A percentile compares a stretch with the other conserved stretches of the same genome.
Evolutionary conservation across 345 rosid genomes (phyloP).

Genomic region (Alliaria petiolata): DNA sequence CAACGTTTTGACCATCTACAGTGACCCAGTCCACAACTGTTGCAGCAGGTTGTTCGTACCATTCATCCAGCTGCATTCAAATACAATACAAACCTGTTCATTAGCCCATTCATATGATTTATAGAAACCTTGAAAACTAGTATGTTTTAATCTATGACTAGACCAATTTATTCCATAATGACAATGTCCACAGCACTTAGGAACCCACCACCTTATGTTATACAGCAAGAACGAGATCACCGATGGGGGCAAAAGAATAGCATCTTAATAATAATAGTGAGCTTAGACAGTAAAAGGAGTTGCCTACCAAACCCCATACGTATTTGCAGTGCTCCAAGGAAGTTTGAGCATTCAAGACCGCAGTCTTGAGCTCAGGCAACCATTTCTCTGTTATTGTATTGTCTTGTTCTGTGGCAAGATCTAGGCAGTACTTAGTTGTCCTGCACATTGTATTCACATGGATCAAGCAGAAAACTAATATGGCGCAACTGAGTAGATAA

Average conservation of each 20-base stretch:
- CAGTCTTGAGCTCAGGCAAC: slow-evolving; percentile 79
- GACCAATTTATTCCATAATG: not conserved
- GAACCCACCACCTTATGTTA: not conserved
- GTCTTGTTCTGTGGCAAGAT: slow-evolving; percentile 79
- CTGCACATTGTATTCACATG: slow-evolving; percentile 37
- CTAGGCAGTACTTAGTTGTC: slow-evolving; percentile 69
- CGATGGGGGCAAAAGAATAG: not conserved
- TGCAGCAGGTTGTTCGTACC: slow-evolving; percentile 97
- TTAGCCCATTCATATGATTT: not conserved
- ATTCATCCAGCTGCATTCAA: slow-evolving; percentile 65
- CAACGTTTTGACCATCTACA: slow-evolving; percentile 78
- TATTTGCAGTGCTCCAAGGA: slow-evolving; percentile 75
- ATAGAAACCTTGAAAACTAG: not conserved
- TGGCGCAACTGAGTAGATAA: not conserved
- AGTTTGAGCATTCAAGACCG: slow-evolving; percentile 64
- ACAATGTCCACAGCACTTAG: not conserved
- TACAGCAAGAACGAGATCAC: not conserved
- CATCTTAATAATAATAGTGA: not conserved
- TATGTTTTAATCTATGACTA: not conserved
- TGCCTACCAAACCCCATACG: slow-evolving; percentile 75
- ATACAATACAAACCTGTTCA: not conserved
- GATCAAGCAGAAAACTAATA: not conserved
- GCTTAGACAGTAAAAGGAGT: not conserved
- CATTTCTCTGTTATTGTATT: slow-evolving; percentile 66
- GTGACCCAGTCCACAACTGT: slow-evolving; percentile 80